phyloP scores from a whole-genome alignment of 2,329 filamentous ascomycete species.

The Phoma herbarum region DNA sequence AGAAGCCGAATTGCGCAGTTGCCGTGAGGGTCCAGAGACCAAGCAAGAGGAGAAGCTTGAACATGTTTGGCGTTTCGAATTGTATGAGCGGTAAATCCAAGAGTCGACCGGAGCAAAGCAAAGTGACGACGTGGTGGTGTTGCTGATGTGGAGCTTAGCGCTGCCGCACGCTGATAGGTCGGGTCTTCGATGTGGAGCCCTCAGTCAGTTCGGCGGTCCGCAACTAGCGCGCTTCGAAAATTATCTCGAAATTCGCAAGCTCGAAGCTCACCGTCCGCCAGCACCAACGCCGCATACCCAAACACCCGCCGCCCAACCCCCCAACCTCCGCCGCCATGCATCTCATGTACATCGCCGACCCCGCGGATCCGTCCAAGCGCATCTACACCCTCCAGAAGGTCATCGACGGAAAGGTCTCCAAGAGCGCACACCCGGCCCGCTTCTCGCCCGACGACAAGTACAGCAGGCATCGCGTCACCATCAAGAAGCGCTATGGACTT shows the following conservation, averaged over 20 bases:
- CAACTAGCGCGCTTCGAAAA: conserved; percentile 27
- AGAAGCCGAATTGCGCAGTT: conserved; percentile 91
- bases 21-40: conserved; percentile 68
- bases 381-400: conserved; percentile 96
- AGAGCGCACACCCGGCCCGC: conserved; percentile 92
- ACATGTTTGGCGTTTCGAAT: conserved; percentile 3
- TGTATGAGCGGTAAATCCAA: background rate
- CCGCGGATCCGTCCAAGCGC: conserved; percentile 74
- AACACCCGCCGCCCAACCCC: background rate
- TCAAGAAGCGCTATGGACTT: conserved; percentile 92
- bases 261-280: conserved; percentile 8
- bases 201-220: conserved; percentile 29
- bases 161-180: conserved; percentile 7
- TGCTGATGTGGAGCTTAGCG: conserved; percentile 32
- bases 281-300: background rate
- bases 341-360: conserved; percentile 87
- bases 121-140: conserved; percentile 14
- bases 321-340: conserved; percentile 60
- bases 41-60: conserved; percentile 42
- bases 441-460: conserved; percentile 99
- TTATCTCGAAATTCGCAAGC: conserved; percentile 25
- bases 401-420: conserved; percentile 81
- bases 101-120: background rate
- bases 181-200: background rate
- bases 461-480: conserved; percentile 88